Evolutionary conservation across 108 stramenopile species (phyloP).

Genomic region (Skeletonema costatum): DNA sequence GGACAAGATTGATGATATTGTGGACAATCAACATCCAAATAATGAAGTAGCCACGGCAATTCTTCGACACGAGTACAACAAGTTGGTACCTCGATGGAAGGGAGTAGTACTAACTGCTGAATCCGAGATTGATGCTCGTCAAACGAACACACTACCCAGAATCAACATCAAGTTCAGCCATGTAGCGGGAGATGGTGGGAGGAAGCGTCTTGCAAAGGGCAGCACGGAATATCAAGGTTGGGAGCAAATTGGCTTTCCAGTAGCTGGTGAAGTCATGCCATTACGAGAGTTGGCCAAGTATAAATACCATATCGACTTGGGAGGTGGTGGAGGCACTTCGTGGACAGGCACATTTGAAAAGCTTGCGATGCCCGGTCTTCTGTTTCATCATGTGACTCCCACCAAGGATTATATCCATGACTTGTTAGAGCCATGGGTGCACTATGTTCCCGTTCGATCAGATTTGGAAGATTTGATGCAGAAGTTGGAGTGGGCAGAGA

Average conservation of each 20-base stretch:
- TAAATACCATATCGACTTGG: slow-evolving; percentile 36
- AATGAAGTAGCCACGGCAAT: neutral
- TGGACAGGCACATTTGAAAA: slow-evolving; percentile 31
- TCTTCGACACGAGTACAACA: neutral
- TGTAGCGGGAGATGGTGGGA: neutral
- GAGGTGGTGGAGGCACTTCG: slow-evolving; percentile 36
- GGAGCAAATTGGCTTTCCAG: neutral
- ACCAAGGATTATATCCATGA: slow-evolving; percentile 27
- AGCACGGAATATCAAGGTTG: neutral
- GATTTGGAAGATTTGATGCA: slow-evolving; percentile 4
- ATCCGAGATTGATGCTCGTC: neutral
- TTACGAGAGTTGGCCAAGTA: slow-evolving; percentile 2
- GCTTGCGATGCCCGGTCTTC: slow-evolving; percentile 19
- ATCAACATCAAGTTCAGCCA: slow-evolving; percentile 5
- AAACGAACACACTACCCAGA: neutral
- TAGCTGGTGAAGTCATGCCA: neutral
- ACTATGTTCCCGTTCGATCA: slow-evolving; percentile 6
- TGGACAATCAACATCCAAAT: neutral
- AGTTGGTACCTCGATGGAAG: slow-evolving; percentile 5
- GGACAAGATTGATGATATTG: too few relatives aligned
- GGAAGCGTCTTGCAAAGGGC: neutral
- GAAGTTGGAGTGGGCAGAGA: slow-evolving; percentile 16
- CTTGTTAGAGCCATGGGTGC: slow-evolving; percentile 8
- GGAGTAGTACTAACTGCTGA: neutral
- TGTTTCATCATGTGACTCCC: slow-evolving; percentile 20